phyloP scores from a whole-genome alignment of 23 red algal species.

The Gracilariopsis chorda region DNA sequence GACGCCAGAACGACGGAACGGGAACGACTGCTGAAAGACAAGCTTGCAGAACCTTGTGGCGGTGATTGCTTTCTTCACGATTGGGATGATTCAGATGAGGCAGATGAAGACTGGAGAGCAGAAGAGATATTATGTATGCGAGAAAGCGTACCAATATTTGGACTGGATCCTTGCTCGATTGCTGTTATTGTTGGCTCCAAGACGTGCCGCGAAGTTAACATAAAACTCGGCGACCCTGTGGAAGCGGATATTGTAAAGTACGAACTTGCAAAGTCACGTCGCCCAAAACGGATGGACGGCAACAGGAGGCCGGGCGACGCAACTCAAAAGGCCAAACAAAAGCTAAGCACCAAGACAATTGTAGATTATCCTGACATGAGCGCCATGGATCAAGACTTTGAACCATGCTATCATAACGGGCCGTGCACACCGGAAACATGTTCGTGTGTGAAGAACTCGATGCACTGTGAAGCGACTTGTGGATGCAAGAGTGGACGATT shows the following conservation, averaged over 20 bases:
- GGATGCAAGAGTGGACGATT: slow-evolving; percentile 41
- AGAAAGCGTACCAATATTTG: slow-evolving; percentile 30
- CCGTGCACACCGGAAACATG: slow-evolving; percentile 36
- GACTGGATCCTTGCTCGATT: slow-evolving; percentile 34
- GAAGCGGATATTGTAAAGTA: slow-evolving; percentile 30
- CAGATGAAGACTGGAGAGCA: neutral
- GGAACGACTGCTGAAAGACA: neutral
- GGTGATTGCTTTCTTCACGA: neutral
- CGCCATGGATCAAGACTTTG: slow-evolving; percentile 53
- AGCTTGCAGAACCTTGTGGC: neutral
- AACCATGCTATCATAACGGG: slow-evolving; percentile 46
- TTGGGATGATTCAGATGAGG: neutral
- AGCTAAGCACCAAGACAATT: neutral
- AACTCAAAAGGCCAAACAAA: slow-evolving; percentile 2
- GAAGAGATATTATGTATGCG: slow-evolving; percentile 13
- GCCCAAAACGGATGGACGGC: neutral
- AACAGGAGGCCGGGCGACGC: neutral
- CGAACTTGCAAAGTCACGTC: slow-evolving; percentile 25
- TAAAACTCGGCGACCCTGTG: slow-evolving; percentile 25
- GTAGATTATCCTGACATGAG: slow-evolving; percentile 31
- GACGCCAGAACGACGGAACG: slow-evolving; percentile 10
- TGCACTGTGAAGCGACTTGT: slow-evolving; percentile 32
- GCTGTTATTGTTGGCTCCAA: slow-evolving; percentile 25
- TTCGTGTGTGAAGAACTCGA: slow-evolving; percentile 43
- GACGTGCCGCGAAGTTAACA: slow-evolving; percentile 13